Conservation (phyloP, 208 protist genomes). For the Wallacemonas collosoma region DNA sequence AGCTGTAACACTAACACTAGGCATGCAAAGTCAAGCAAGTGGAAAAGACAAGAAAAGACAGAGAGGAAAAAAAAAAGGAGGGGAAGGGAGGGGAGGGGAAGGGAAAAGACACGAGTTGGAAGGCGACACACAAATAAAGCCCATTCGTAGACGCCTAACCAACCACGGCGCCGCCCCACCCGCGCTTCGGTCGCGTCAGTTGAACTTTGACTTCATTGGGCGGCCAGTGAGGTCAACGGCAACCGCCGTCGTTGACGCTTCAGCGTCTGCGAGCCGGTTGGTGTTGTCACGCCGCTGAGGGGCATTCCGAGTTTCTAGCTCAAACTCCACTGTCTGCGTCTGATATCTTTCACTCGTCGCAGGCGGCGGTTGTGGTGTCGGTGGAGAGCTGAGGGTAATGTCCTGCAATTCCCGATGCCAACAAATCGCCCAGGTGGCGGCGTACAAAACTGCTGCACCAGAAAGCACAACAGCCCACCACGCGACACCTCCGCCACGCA, state of each 20-base stretch:
- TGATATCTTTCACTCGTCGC: neutral
- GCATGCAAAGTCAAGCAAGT: neutral
- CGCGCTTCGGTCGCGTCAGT: neutral
- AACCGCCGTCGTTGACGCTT: neutral
- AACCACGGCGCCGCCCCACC: neutral
- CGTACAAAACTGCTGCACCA: conserved; percentile 40
- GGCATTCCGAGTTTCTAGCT: neutral
- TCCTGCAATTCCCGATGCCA: conserved; percentile 69
- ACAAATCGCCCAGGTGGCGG: conserved; percentile 50
- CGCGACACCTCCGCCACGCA: conserved; percentile 38
- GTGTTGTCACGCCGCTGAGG: conserved; percentile 4
- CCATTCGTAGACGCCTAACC: neutral
- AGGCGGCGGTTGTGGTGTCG: conserved; percentile 6
- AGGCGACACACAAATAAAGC: conserved; percentile 1
- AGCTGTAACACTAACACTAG: too few relatives aligned
- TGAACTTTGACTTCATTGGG: neutral
- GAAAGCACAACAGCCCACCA: conserved; percentile 60
- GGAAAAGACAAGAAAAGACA: conserved; percentile 17
- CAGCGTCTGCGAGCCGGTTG: neutral
- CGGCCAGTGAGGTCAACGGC: neutral
- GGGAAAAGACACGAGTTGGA: neutral
- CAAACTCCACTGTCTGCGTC: neutral
- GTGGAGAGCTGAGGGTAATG: conserved; percentile 34
- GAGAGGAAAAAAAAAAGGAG: conserved; percentile 15
- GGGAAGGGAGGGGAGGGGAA: conserved; percentile 2